Evolutionary conservation across 2,329 filamentous ascomycete genomes (phyloP).

Genomic region (Exophiala aquamarina): DNA sequence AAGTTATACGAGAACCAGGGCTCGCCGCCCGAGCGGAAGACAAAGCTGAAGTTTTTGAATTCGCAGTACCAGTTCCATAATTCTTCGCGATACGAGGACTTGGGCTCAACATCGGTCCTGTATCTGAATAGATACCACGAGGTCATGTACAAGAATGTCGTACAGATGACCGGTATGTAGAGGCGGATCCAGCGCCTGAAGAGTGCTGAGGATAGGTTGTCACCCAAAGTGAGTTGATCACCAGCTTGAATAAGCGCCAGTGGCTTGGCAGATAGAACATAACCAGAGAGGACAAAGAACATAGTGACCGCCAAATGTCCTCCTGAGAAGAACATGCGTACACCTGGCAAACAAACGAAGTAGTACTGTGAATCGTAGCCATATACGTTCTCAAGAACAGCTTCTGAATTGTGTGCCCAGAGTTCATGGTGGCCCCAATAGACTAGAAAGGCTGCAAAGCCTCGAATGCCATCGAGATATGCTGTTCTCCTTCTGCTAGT

Average conservation of each 20-base stretch:
- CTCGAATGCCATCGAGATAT: constrained; percentile 66
- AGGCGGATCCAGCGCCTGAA: constrained; percentile 54
- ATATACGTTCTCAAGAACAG: constrained; percentile 54
- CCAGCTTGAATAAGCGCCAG: constrained; percentile 44
- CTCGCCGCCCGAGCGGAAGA: constrained; percentile 59
- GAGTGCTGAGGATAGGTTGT: constrained; percentile 48
- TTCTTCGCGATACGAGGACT: constrained; percentile 49
- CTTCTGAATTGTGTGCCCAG: constrained; percentile 54
- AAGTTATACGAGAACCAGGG: constrained; percentile 60
- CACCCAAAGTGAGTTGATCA: constrained; percentile 39
- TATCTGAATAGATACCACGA: constrained; percentile 56
- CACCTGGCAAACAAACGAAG: constrained; percentile 54
- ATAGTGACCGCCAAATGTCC: constrained; percentile 60
- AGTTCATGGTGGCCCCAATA: constrained; percentile 63
- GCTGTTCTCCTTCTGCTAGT: constrained; percentile 43
- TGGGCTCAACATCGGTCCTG: constrained; percentile 41
- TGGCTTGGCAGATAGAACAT: constrained; percentile 52
- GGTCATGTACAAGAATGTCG: constrained; percentile 55
- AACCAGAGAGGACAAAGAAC: constrained; percentile 56
- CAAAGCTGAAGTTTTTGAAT: constrained; percentile 68
- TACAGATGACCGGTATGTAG: constrained; percentile 53
- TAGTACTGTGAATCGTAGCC: constrained; percentile 51
- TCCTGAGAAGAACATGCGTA: constrained; percentile 62
- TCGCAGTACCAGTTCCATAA: constrained; percentile 55
- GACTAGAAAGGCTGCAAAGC: constrained; percentile 66